Evolutionary conservation across 768 basidiomycete species (phyloP).

Genomic region (Leccinum truebloodii): DNA sequence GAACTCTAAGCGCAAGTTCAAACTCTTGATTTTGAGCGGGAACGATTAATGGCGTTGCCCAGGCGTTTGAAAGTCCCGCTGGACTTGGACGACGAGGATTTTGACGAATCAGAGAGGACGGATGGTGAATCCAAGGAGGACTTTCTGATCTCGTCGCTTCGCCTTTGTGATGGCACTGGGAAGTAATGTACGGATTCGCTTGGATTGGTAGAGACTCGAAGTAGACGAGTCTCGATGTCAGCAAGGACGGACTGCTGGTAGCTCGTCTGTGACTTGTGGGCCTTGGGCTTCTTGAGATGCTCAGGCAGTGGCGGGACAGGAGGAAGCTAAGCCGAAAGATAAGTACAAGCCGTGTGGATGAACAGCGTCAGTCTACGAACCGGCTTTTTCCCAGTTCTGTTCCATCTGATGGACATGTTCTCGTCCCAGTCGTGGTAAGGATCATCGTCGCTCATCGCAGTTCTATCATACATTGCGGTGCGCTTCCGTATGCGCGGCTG

Average conservation of each 20-base stretch:
- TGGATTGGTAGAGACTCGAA: conserved; percentile 29
- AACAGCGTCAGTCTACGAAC: conserved; percentile 17
- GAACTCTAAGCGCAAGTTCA: conserved; percentile 7
- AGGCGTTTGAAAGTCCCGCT: conserved; percentile 21
- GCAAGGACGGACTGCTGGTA: conserved; percentile 34
- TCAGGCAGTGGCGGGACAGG: conserved; percentile 31
- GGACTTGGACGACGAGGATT: conserved; percentile 24
- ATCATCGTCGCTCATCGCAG: conserved; percentile 36
- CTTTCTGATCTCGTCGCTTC: conserved; percentile 29
- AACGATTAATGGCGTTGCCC: conserved; percentile 21
- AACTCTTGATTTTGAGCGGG: conserved; percentile 24
- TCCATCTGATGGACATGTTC: conserved; percentile 32
- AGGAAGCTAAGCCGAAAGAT: conserved; percentile 22
- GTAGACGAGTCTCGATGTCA: conserved; percentile 31
- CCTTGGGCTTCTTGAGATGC: conserved; percentile 20
- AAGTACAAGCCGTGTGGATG: background rate
- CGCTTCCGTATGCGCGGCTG: conserved; percentile 35
- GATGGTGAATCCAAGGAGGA: conserved; percentile 33
- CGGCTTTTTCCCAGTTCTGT: conserved; percentile 11
- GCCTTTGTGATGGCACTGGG: conserved; percentile 35
- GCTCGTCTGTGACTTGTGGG: conserved; percentile 22
- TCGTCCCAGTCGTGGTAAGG: conserved; percentile 38
- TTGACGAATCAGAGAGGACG: conserved; percentile 24
- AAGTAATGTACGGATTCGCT: conserved; percentile 36
- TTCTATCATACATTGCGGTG: conserved; percentile 30